Evolutionary conservation across 2,329 filamentous ascomycete species (phyloP), one percentile per base, ranked within the genome.

Genomic region (Nannizziopsis barbatae): DNA sequence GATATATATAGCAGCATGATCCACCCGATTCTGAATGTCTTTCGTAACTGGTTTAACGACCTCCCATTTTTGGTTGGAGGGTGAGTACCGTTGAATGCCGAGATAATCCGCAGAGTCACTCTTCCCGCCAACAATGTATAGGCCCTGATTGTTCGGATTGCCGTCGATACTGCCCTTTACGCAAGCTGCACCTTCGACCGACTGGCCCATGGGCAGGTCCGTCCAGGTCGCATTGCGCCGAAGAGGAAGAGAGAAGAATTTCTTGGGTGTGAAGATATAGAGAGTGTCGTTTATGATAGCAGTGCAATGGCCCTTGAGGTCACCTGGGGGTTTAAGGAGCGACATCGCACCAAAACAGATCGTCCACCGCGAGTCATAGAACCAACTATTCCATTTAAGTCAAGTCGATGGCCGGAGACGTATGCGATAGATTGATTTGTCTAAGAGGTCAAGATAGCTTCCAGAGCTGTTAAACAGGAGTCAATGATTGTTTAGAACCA

Each of bases 61-160:
- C 51, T 78, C 71, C 81, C 81, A 85, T 49, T 65, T 71, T 50
- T 73, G 65, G 45, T 73, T 63, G 3, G 66, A 60, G 57, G 83
- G 82, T 2, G 70, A 72, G 59, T 77, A 85, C 55, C 75, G 70
- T 65, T 95, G 89, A 45, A 96, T 65, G 9, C 90, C 90, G 8
- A 77, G 69, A 61, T 92, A 93, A 42, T 70, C 68, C 0, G 68
- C 61, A 12, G 73, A 67, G 50, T 73, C 71, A 50, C 71, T 68
- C n/a, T 73, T 76, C 47, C 90, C 90, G 57, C 90, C 90, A 33
- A 96, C 79, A 41, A 95, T 75, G 61, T 83, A 95, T 27, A 95
- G 73, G 20, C 76, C 83, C 3, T 82, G 74, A 45, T 76, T 68
- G 36, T 72, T 69, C 14, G 73, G 62, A 53, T 84, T 74, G 15